phyloP scores from a whole-genome alignment of 108 stramenopile genomes.

The Discostella stelligeroides region DNA sequence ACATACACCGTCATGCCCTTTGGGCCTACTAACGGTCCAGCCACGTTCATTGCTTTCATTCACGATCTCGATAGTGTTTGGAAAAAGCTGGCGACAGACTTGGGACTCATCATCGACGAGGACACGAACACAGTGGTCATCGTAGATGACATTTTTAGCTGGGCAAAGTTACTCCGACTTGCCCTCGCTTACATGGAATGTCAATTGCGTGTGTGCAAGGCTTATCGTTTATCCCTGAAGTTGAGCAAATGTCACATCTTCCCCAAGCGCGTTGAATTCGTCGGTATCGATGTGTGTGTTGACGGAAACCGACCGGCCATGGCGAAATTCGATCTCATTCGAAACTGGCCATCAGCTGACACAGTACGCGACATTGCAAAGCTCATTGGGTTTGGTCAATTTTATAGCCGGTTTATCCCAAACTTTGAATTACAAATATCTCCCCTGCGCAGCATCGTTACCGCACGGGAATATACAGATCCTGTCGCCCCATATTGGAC shows the following conservation, averaged over 20 bases:
- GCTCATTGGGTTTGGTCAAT: too few species aligned
- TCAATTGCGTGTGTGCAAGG: neutral
- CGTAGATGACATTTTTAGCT: too few species aligned
- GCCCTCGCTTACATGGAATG: too few species aligned
- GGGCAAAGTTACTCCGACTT: too few species aligned
- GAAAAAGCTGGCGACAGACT: neutral
- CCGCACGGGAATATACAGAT: neutral
- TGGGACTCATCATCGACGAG: neutral
- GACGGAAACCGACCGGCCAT: too few species aligned
- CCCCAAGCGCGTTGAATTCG: neutral
- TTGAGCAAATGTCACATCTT: neutral
- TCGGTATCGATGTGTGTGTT: too few species aligned
- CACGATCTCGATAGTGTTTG: neutral
- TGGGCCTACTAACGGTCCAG: too few species aligned
- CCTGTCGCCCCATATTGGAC: neutral
- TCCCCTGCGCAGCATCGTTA: neutral
- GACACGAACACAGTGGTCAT: too few species aligned
- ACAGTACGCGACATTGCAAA: too few species aligned
- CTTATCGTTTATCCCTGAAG: neutral
- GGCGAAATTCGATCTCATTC: neutral
- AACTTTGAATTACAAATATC: neutral
- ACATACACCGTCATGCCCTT: slow-evolving; percentile 1
- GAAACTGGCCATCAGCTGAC: neutral
- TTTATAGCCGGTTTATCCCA: neutral
- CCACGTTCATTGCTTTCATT: neutral